A percentile compares a stretch with the other conserved stretches of the same genome.
These are phyloP conservation scores for Myriosclerotinia curreyana DNA, from an alignment of 2,329 filamentous ascomycete species.

Conservation along the genomic window DNA sequence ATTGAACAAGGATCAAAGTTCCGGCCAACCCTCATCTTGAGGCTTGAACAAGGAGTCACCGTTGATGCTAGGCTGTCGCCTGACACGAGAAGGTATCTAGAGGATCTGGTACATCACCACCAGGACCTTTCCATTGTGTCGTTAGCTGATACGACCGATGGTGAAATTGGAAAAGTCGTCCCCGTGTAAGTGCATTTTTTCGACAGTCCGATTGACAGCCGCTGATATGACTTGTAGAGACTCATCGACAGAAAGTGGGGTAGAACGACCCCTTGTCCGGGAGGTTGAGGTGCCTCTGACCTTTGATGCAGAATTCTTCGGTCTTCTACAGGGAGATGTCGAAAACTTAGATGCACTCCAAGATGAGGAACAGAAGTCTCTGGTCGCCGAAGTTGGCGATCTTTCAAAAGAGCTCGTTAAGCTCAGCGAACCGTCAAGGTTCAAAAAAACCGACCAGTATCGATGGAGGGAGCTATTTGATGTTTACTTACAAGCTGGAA, in stretches of 20 bases:
- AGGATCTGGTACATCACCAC: slow-evolving; percentile 47
- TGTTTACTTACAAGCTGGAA: slow-evolving; percentile 71
- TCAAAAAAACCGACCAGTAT: slow-evolving; percentile 61
- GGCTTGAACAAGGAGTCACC: slow-evolving; percentile 62
- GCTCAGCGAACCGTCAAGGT: slow-evolving; percentile 61
- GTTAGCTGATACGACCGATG: background rate
- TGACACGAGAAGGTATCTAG: slow-evolving; percentile 58
- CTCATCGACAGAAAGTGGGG: background rate
- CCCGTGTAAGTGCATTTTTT: background rate
- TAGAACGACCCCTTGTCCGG: slow-evolving; percentile 35
- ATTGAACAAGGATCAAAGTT: slow-evolving; percentile 46
- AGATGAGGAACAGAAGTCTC: slow-evolving; percentile 54
- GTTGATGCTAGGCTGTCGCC: slow-evolving; percentile 62
- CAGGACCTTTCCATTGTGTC: background rate
- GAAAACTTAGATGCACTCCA: slow-evolving; percentile 62
- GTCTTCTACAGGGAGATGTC: slow-evolving; percentile 69
- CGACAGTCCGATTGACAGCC: background rate
- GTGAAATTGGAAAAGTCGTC: background rate
- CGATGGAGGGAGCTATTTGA: slow-evolving; percentile 81
- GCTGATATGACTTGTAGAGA: background rate
- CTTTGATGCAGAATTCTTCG: slow-evolving; percentile 78
- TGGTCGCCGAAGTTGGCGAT: slow-evolving; percentile 60
- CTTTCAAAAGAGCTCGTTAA: slow-evolving; percentile 62
- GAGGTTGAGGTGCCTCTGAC: slow-evolving; percentile 71
- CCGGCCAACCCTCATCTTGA: slow-evolving; percentile 67